Evolutionary conservation across 306 rosid genomes (phyloP), one percentile per base, ranked within the genome.

Genomic region (Dicorynia guianensis): DNA sequence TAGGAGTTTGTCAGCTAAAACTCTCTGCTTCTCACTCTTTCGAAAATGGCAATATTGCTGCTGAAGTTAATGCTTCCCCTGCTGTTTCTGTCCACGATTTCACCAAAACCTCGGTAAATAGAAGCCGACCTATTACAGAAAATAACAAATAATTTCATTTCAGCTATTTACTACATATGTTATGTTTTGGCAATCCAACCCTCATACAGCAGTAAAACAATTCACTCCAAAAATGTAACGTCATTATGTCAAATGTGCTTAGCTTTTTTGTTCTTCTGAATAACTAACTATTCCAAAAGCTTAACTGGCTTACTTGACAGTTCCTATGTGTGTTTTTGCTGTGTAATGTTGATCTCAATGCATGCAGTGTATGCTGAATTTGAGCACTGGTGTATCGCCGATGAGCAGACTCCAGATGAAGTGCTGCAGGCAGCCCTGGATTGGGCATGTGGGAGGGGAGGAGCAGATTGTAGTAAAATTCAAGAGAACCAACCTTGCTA

Each of bases 371-470:
- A 81, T 57, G 91, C 84, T 4, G 89, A 92, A 56, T 76, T 46
- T 18, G 86, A 91, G 83, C 86, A 87, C 72, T 94, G 98, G 96
- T 94, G 97, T 69, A 66, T 87, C 60, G 91, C 97, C 4, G 97
- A 94, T 62, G 93, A 86, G 66, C 98, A 95, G 72, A 85, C 67
- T 57, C 79, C 89, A 0, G 93, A 88, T 34, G 11, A 52, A 5
- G 95, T 88, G 81, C 38, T 94, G 77, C 98, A 87, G 75, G 85
- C 48, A 58, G 96, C 93, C 4, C 52, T 94, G 75, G 85, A 92
- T 53, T 92, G 98, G 97, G 93, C 96, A 9, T 88, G 98, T 72
- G 91, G 93, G 47, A 77, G 13, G 62, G 96, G 92, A 76, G 92
- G 97, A 46, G 98, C 91, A 25, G 84, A 94, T 76, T 92, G 97